Base-by-base conservation (phyloP, 208 protist species). In the Porcisia hertigi region DNA sequence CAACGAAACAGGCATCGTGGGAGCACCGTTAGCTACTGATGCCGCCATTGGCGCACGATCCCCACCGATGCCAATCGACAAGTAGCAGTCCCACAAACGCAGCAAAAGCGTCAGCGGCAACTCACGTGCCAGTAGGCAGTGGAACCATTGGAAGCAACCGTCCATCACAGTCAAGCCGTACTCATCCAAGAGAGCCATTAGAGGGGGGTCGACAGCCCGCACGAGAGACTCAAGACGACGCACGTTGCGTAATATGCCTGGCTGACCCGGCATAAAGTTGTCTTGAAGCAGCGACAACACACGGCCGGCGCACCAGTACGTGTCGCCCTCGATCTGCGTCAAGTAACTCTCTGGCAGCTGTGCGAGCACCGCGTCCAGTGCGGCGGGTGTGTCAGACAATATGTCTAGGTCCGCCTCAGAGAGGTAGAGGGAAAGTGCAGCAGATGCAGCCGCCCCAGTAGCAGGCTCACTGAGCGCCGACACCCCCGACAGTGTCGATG, bases 51-150 rank as follows among this genome's bases (percentile, higher is more conserved):
- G 8, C 3, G 72, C 53, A 20, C 69, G 53, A 64, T 72, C 80
- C 11, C 80, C 86, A 63, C 80, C 82, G 30, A 85, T 84, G 18
- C 86, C 82, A 25, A 92, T 86, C 34, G 92, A 76, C 23, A 98
- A 72, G 72, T 98, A 98, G 49, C 86, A 94, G 80, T 99, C 97
- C 91, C 93, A 98, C 20, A 99, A 79, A 16, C 87, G 82, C 57
- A 98, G 72, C 55, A 96, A 55, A 63, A 96, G 57, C 20, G 85
- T 74, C 16, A 98, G 57, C 39, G 94, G 86, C 53, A 98, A 65
- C 83, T 99, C 95, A 39, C 97, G 85, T 64, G 93, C 76, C 16
- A 98, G 83, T 18, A 98, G 52, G 87, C 96, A 99, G 77, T 98
- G 95, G 54, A 97, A 71, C 94, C 96, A 98, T 71, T 94, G 90